Base-by-base conservation (phyloP, 192 early-diverging fungal species). In the Backusella australiensis region DNA sequence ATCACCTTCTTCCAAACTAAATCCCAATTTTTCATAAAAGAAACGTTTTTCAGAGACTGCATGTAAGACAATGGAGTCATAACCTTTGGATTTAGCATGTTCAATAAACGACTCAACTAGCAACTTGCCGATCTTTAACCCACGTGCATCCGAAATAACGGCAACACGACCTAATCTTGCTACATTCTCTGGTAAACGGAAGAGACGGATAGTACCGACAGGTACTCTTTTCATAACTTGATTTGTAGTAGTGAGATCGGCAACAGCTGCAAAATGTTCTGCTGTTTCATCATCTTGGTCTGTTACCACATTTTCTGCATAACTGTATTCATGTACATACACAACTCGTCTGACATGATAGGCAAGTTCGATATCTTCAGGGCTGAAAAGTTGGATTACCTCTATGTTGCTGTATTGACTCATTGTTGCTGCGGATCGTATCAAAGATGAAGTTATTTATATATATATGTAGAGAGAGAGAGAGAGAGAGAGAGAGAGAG, bases 131-230 rank as follows among this genome's bases (percentile, higher is more conserved):
- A 81, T 41, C n/a, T 34, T 53, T 38, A 81, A 65, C 8, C 79
- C 75, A 49, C 79, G 75, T 6, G 79, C 79, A 7, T 72, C 66
- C 7, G 34, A 12, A 70, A 74, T 39, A 8, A 81, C 79, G 2
- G 79, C 79, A 21, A 81, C 34, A 15, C 79, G 75, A 23, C 79
- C 79, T 12, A 81, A 52, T 69, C 76, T 81, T 34, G 75, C 79
- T 29, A 81, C 67, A 23, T 26, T 69, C 11, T 81, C 53, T 9
- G 69, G 39, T 56, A 73, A 11, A 12, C 35, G 44, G 35, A 74
- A 56, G 17, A 76, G 41, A 29, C 79, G 71, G 11, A 81, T 42
- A 0, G 79, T 81, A 15, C 79, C 79, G 9, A 81, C 72, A 72
- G 79, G 66, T 15, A 77, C 46, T 0, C 32, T 21, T 9, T 35